These are phyloP conservation scores for Exsudoporus frostii DNA, from an alignment of 768 basidiomycete species.

Conservation along the genomic window DNA sequence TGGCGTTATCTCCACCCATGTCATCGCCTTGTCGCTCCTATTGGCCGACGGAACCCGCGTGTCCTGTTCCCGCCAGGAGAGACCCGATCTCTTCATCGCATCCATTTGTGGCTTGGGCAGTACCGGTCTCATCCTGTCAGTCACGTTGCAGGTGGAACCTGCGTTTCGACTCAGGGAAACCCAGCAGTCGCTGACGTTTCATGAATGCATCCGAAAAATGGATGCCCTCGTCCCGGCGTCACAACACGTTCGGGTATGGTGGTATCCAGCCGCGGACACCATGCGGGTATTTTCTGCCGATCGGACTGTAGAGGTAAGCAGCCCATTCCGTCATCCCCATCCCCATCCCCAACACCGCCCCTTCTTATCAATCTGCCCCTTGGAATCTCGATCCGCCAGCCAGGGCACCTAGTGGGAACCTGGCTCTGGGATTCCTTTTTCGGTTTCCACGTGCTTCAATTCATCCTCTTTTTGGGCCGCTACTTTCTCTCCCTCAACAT, in stretches of 20 bases:
- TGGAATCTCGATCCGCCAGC: constrained; percentile 35
- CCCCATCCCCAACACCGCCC: too few species aligned
- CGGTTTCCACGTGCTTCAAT: constrained; percentile 78
- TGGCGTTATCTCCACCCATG: constrained; percentile 79
- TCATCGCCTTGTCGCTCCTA: constrained; percentile 70
- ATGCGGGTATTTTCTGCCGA: constrained; percentile 72
- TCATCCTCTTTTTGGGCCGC: constrained; percentile 76
- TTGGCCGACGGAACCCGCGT: constrained; percentile 73
- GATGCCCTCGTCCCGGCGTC: constrained; percentile 57
- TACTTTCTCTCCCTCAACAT: constrained; percentile 61
- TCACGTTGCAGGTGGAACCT: constrained; percentile 75
- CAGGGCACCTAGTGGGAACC: constrained; percentile 45
- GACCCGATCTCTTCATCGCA: constrained; percentile 79
- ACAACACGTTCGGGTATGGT: constrained; percentile 92
- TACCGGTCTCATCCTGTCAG: constrained; percentile 81
- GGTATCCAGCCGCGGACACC: constrained; percentile 79
- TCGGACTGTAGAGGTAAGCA: constrained; percentile 74
- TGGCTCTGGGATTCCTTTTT: constrained; percentile 74
- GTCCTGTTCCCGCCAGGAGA: constrained; percentile 59
- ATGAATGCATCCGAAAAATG: constrained; percentile 55
- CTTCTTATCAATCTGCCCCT: constrained; percentile 1
- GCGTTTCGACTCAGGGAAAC: constrained; percentile 79
- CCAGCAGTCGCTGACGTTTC: constrained; percentile 60
- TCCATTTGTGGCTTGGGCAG: constrained; percentile 88
- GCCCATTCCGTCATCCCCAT: constrained; percentile 4